Evolutionary conservation across 1,284 basidiomycete species (phyloP).

Genomic region (Uromyces viciae-fabae): DNA sequence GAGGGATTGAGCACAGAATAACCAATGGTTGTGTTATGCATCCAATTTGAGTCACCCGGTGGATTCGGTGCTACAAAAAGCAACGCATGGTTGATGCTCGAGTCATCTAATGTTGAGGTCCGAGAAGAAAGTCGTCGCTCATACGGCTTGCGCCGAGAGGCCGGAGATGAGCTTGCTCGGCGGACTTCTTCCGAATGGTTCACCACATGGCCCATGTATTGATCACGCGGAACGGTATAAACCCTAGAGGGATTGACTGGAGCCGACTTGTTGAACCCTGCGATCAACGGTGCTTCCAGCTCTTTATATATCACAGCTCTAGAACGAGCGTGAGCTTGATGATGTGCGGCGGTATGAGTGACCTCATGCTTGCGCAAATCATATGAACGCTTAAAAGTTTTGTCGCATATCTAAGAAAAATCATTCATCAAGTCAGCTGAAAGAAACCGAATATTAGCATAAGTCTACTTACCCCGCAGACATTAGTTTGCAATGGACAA

Average conservation of each 20-base stretch:
- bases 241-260: background rate
- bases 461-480: constrained; percentile 36
- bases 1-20: too few species aligned
- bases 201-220: background rate
- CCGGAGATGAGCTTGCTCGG: background rate
- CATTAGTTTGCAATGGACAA: constrained; percentile 43
- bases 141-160: constrained; percentile 1
- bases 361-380: constrained; percentile 42
- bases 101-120: too few species aligned
- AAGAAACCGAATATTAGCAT: background rate
- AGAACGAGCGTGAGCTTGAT: constrained; percentile 35
- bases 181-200: background rate
- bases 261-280: background rate
- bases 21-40: too few species aligned
- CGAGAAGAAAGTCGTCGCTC: background rate
- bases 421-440: background rate
- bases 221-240: background rate
- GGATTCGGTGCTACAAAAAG: too few species aligned
- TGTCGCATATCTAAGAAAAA: constrained; percentile 37
- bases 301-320: constrained; percentile 39
- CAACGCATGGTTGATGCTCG: too few species aligned
- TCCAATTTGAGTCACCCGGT: too few species aligned
- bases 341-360: constrained; percentile 41
- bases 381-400: constrained; percentile 42
- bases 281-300: constrained; percentile 10